These are phyloP conservation scores for Elsinoe arachidis DNA, from an alignment of 2,329 filamentous ascomycete species.

Conservation along the genomic window DNA sequence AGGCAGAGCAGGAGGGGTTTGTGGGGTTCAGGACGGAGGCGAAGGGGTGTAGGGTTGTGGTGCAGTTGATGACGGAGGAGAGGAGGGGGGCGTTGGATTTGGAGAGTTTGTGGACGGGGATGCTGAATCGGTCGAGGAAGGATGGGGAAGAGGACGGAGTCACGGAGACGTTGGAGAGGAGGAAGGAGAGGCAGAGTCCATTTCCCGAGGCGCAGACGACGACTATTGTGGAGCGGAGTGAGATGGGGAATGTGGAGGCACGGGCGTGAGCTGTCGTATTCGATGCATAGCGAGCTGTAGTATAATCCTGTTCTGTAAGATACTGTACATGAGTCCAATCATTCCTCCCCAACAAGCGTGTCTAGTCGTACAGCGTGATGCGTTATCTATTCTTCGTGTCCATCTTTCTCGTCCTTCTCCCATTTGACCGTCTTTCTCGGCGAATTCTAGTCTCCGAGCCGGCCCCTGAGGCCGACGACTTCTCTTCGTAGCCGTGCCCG, in stretches of 20 bases:
- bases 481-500: slow-evolving; percentile 76
- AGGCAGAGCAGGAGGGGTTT: slow-evolving; percentile 44
- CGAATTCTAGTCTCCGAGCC: slow-evolving; percentile 33
- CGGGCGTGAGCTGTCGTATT: neutral
- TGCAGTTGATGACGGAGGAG: slow-evolving; percentile 64
- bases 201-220: slow-evolving; percentile 6
- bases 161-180: slow-evolving; percentile 19
- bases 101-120: slow-evolving; percentile 53
- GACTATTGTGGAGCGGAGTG: neutral
- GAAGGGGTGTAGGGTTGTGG: slow-evolving; percentile 53
- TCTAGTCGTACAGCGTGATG: neutral
- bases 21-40: slow-evolving; percentile 65
- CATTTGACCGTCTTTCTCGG: neutral
- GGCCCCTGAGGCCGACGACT: slow-evolving; percentile 55
- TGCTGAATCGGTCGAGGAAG: slow-evolving; percentile 35
- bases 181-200: slow-evolving; percentile 3
- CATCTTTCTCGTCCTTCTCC: neutral
- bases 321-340: neutral
- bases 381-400: neutral
- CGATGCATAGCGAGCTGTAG: neutral
- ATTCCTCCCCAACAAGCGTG: neutral
- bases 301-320: slow-evolving; percentile 6
- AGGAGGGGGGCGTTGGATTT: slow-evolving; percentile 59
- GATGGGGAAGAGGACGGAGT: slow-evolving; percentile 22
- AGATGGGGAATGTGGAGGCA: neutral